These are phyloP conservation scores for Parachaetomium inaequale DNA, from an alignment of 495 filamentous ascomycete genomes.

Conservation along the genomic window DNA sequence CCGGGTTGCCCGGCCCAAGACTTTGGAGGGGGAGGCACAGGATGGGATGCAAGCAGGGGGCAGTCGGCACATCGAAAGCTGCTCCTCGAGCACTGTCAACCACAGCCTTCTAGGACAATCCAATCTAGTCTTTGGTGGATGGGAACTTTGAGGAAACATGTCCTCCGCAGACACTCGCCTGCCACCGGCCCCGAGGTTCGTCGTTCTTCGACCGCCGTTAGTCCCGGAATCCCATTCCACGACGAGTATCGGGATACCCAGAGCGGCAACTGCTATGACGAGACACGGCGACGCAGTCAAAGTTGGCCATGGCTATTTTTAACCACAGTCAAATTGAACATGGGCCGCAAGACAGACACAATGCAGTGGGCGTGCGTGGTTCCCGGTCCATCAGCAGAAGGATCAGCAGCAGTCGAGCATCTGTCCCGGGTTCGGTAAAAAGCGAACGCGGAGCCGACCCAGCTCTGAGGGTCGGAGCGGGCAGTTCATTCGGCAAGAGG, in stretches of 20 bases:
- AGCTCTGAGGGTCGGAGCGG: neutral
- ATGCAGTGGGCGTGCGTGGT: neutral
- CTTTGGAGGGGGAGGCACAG: neutral
- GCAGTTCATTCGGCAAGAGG: neutral
- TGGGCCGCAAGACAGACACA: neutral
- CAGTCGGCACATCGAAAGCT: neutral
- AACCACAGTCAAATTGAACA: slow-evolving; percentile 10
- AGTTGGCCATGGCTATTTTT: slow-evolving; percentile 12
- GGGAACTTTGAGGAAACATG: neutral
- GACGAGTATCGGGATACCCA: neutral
- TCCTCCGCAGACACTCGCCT: neutral
- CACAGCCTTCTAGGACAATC: neutral
- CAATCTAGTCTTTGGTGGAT: neutral
- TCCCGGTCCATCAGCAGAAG: neutral
- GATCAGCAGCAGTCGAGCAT: neutral
- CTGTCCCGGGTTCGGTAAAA: slow-evolving; percentile 1
- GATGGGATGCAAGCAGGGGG: neutral
- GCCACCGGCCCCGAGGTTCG: neutral
- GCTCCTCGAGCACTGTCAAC: neutral
- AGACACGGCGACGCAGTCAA: neutral
- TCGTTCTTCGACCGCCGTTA: neutral
- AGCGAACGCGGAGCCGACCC: slow-evolving; percentile 11
- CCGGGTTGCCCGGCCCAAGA: slow-evolving; percentile 2
- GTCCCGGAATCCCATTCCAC: too few relatives aligned
- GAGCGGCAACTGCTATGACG: neutral